phyloP scores from a whole-genome alignment of 345 rosid species.

The Arabidopsis thaliana region DNA sequence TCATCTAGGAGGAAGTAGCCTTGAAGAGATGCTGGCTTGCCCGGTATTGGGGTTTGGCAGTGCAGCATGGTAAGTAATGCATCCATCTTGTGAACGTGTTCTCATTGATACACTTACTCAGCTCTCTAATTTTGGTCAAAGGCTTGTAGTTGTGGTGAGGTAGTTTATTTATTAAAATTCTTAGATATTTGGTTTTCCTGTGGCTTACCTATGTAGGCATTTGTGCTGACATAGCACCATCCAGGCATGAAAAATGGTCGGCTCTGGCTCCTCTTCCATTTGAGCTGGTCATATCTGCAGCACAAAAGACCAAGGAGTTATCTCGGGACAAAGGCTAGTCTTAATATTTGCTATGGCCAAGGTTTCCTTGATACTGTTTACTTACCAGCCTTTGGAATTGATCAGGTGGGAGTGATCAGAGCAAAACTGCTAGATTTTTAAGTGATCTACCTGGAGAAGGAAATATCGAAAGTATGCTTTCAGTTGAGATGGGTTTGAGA shows the following conservation, averaged over 20 bases:
- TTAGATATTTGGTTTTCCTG: conserved; percentile 31
- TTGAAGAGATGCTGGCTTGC: conserved; percentile 99
- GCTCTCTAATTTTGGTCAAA: no score
- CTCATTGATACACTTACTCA: no score
- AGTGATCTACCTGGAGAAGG: conserved; percentile 93
- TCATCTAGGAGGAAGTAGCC: conserved; percentile 91
- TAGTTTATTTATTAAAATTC: background rate
- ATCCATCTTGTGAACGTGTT: background rate
- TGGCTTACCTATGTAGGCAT: conserved; percentile 53
- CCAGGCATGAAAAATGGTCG: conserved; percentile 92
- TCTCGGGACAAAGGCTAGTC: conserved; percentile 67
- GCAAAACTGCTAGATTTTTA: conserved; percentile 60
- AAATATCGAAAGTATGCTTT: conserved; percentile 97
- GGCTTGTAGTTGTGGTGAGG: background rate
- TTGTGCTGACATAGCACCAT: conserved; percentile 79
- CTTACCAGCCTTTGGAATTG: conserved; percentile 28
- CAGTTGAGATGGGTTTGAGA: conserved; percentile 97
- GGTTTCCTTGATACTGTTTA: conserved; percentile 2
- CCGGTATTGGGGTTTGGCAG: conserved; percentile 96
- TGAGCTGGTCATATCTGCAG: conserved; percentile 95
- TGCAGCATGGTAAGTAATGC: conserved; percentile 69
- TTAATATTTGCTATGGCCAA: background rate
- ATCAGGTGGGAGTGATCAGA: conserved; percentile 61
- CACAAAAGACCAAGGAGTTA: conserved; percentile 92
- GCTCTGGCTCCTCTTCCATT: conserved; percentile 96